These are phyloP conservation scores for Luffa aegyptiaca DNA, from an alignment of 306 rosid genomes.

Conservation along the genomic window DNA sequence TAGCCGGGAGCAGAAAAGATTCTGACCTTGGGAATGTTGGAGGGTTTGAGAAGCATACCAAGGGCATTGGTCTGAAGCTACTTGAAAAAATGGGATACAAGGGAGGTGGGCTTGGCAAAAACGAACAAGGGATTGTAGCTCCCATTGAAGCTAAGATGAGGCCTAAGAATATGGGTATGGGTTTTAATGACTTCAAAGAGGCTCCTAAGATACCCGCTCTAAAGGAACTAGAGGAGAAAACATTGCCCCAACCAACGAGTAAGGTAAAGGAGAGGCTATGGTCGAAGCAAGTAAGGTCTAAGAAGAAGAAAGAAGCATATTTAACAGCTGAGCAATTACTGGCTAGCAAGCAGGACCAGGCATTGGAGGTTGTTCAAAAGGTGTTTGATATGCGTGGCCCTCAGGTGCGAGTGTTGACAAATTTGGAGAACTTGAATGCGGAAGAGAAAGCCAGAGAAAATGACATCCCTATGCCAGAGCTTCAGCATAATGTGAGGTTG, in stretches of 20 bases:
- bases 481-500: slow-evolving; percentile 38
- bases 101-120: slow-evolving; percentile 95
- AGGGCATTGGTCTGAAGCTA: slow-evolving; percentile 77
- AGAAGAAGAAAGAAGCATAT: slow-evolving; percentile 37
- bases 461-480: slow-evolving; percentile 46
- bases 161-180: slow-evolving; percentile 76
- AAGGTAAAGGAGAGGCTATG: slow-evolving; percentile 44
- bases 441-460: slow-evolving; percentile 35
- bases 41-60: slow-evolving; percentile 66
- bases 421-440: slow-evolving; percentile 45
- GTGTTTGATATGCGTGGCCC: slow-evolving; percentile 55
- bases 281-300: slow-evolving; percentile 38
- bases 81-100: slow-evolving; percentile 86
- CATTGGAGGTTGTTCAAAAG: slow-evolving; percentile 55
- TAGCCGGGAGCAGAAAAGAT: slow-evolving; percentile 12
- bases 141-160: slow-evolving; percentile 76
- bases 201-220: slow-evolving; percentile 18
- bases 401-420: slow-evolving; percentile 38
- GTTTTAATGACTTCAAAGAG: slow-evolving; percentile 64
- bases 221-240: slow-evolving; percentile 34
- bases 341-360: slow-evolving; percentile 68
- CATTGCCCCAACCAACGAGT: slow-evolving; percentile 21
- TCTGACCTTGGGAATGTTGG: slow-evolving; percentile 34
- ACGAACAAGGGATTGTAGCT: slow-evolving; percentile 69
- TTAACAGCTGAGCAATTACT: slow-evolving; percentile 69